Evolutionary conservation across 2,329 filamentous ascomycete species (phyloP).

Genomic region (Colletotrichum lini): DNA sequence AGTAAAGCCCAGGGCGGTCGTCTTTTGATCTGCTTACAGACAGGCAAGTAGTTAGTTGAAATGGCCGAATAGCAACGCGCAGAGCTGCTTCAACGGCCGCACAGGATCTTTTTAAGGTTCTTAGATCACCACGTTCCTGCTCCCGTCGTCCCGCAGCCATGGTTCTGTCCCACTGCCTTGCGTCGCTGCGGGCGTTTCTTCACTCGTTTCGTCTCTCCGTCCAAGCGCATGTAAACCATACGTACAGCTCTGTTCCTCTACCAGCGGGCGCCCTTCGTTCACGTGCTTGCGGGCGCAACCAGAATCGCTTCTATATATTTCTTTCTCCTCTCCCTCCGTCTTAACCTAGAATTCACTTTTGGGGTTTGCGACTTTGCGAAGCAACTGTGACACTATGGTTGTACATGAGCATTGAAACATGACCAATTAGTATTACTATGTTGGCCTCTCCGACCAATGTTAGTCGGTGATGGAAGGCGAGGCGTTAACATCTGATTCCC

Average conservation of each 20-base stretch:
- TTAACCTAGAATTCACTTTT: fast-evolving
- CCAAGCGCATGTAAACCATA: conserved; percentile 2
- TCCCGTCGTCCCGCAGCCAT: conserved; percentile 23
- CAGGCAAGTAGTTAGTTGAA: too few species aligned
- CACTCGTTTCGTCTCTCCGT: conserved; percentile 11
- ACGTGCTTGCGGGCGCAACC: conserved; percentile 41
- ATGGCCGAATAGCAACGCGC: not conserved
- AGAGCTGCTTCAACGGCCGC: not conserved
- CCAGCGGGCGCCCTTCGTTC: conserved; percentile 11
- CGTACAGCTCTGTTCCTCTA: not conserved
- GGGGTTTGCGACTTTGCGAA: too few species aligned
- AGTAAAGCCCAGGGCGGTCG: not conserved
- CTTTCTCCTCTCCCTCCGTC: not conserved
- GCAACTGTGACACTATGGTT: conserved; percentile 29
- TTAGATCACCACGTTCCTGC: conserved; percentile 15
- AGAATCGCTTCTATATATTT: not conserved
- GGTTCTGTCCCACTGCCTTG: conserved; percentile 32
- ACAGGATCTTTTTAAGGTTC: conserved; percentile 14
- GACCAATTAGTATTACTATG: too few species aligned
- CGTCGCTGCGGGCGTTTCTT: conserved; percentile 41
- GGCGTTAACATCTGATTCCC: too few species aligned
- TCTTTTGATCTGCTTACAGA: not conserved
- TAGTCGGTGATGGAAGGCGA: too few species aligned
- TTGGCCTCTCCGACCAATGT: too few species aligned
- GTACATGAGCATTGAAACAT: too few species aligned